Evolutionary conservation across 2,329 filamentous ascomycete species (phyloP), one percentile per base, ranked within the genome.

Genomic region (Neopestalotiopsis rosae): DNA sequence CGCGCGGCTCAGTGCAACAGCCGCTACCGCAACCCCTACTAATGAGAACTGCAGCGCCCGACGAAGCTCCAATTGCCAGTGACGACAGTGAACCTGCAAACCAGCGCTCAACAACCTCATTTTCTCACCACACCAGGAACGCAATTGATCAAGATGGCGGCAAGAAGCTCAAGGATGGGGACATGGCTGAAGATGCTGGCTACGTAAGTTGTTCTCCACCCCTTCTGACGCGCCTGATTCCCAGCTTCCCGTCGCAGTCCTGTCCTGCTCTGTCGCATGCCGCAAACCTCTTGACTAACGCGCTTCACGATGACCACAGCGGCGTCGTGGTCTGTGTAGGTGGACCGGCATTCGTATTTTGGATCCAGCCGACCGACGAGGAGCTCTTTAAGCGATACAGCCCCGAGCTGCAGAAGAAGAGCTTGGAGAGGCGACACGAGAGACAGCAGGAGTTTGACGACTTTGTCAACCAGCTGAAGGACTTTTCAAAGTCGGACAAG

Each of bases 341-440:
- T 66, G 96, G 96, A 3, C 96, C 96, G 30, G 91, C 92, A 17
- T 84, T 98, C 66, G 92, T 95, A 58, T 89, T 91, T 82, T 97
- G 90, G 80, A 83, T 97, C 61, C 88, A 88, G 61, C 96, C 96
- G 2, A 92, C 92, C 13, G 94, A 98, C 75, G 96, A 98, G 81
- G 94, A 98, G 83, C 87, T 99, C 57, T 94, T 97, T 85, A 86
- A 94, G 84, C 90, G 88, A 81, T 98, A 98, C 84, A 98, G 95
- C 80, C 95, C 95, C 0, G 96, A 98, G 42, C 88, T 99, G n/a
- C 93, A 96, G 78, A 93, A 93, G 80, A 89, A 92, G 77, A 94
- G 93, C 71, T 84, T 97, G n/a, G 94, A 95, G 80, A 89, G 91
- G 69, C 89, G 94, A 20, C 86, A 91, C 69, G 89, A 92, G 79